Base-by-base conservation (phyloP, 768 basidiomycete species). In the Leucogyrophana mollusca region DNA sequence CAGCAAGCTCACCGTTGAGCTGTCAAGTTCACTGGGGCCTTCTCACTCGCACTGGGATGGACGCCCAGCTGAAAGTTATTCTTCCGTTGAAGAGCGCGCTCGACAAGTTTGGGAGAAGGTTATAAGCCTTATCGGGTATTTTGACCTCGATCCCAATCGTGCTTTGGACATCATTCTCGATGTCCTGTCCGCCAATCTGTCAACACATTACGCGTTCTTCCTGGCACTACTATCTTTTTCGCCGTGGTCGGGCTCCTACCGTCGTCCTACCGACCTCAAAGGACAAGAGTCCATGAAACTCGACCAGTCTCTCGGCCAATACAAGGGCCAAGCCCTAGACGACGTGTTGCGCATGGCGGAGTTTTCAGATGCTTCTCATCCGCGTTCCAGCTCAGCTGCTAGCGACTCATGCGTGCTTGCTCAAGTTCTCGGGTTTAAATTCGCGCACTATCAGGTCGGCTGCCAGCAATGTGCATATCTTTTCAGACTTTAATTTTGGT, bases 351-450 rank as follows among this genome's bases (percentile, higher is more conserved):
- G 61, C 21, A 61, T 81, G 34, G 81, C 80, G 1, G 82, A 88
- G 56, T 6, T 58, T 55, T 4, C 60, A 59, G 36, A 56, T 66
- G 1, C 52, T 44, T 42, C 24, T 25, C 4, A 18, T 24, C 38
- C n/a, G 21, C 17, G n/a, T 23, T 17, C 9, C 13, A 11, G 36
- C 7, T 23, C 44, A 20, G 24, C 25, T 42, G 21, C n/a, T 13
- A 20, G 17, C 13, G 23, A 45, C 25, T 73, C 83, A 20, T 76
- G 80, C 41, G 85, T 90, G 17, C 69, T 90, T 46, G 85, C 91
- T 11, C 94, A 99, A 68, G 89, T 98, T 6, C 72, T 99, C 17
- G 96, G 96, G n/a, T 98, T 98, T 78, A 99, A 99, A 66, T 95
- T 96, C 57, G 77, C 79, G 8, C 84, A 86, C 62, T 94, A 95